Evolutionary conservation across 2,329 filamentous ascomycete species (phyloP).

Genomic region (Coniella lustricola): DNA sequence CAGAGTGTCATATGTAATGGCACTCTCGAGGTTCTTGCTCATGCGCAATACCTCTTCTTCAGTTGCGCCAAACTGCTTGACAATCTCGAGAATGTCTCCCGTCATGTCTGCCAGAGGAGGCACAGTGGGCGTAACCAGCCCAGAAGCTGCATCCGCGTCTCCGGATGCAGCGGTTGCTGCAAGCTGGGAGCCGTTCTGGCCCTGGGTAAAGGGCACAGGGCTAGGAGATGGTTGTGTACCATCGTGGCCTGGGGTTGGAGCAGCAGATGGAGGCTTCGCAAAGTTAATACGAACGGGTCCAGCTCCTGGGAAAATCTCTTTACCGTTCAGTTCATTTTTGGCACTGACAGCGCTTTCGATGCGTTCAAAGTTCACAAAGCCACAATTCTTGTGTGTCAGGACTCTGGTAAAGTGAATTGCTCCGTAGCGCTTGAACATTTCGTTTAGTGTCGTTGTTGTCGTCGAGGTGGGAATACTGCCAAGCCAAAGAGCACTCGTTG

Average conservation of each 20-base stretch:
- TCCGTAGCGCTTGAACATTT: slow-evolving; percentile 93
- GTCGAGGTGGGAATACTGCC: slow-evolving; percentile 96
- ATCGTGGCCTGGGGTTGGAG: slow-evolving; percentile 81
- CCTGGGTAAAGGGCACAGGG: slow-evolving; percentile 71
- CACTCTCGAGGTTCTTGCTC: slow-evolving; percentile 63
- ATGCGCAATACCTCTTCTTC: slow-evolving; percentile 72
- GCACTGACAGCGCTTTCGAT: slow-evolving; percentile 86
- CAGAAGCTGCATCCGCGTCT: slow-evolving; percentile 23
- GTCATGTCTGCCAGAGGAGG: slow-evolving; percentile 71
- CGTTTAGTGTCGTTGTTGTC: slow-evolving; percentile 86
- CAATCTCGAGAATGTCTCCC: slow-evolving; percentile 77
- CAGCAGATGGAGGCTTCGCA: slow-evolving; percentile 87
- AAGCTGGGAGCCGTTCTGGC: slow-evolving; percentile 37
- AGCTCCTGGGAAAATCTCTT: slow-evolving; percentile 96
- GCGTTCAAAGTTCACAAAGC: slow-evolving; percentile 95
- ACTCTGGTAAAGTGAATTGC: slow-evolving; percentile 87
- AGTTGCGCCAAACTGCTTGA: slow-evolving; percentile 78
- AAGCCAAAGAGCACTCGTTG: slow-evolving; percentile 91
- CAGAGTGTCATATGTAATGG: slow-evolving; percentile 67
- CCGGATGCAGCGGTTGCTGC: slow-evolving; percentile 35
- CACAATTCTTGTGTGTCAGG: slow-evolving; percentile 96
- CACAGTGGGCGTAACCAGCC: slow-evolving; percentile 52
- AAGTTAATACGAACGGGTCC: slow-evolving; percentile 95
- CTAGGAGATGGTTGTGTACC: slow-evolving; percentile 86
- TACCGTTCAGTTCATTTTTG: slow-evolving; percentile 82